Conservation (phyloP, 1,284 basidiomycete genomes). For the Tremellales sp. region DNA sequence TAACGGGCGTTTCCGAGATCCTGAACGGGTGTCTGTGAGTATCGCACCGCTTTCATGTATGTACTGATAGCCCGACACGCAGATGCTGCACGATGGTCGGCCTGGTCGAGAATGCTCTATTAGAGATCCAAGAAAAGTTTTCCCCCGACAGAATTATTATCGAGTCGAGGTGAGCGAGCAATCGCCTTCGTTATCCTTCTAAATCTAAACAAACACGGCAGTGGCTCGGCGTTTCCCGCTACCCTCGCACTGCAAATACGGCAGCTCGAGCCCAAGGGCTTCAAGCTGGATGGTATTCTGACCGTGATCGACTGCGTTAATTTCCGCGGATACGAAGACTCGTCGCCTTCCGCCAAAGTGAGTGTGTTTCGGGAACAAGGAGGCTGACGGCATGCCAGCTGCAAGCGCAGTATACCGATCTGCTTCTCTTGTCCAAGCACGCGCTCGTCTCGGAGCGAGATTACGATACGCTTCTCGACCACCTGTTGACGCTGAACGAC, state of each 20-base stretch:
- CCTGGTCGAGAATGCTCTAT: constrained; percentile 79
- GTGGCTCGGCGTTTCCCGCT: constrained; percentile 69
- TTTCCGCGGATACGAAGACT: constrained; percentile 84
- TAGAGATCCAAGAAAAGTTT: constrained; percentile 83
- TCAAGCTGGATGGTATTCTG: constrained; percentile 80
- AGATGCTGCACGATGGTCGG: constrained; percentile 89
- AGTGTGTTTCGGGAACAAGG: constrained; percentile 1
- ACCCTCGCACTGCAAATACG: constrained; percentile 88
- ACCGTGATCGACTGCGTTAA: constrained; percentile 85
- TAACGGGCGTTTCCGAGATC: constrained; percentile 82
- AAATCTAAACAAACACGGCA: constrained; percentile 30
- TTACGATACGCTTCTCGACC: constrained; percentile 75
- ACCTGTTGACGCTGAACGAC: constrained; percentile 83
- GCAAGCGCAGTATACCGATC: constrained; percentile 89
- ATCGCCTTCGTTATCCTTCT: not conserved
- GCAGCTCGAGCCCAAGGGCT: constrained; percentile 69
- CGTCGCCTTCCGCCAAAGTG: constrained; percentile 70
- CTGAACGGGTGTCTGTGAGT: constrained; percentile 84
- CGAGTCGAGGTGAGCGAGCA: constrained; percentile 70
- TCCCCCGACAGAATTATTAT: constrained; percentile 83
- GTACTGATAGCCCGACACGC: not conserved
- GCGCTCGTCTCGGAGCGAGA: constrained; percentile 68
- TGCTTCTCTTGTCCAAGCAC: constrained; percentile 87
- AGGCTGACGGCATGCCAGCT: constrained; percentile 49
- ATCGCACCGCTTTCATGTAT: not conserved